A percentile compares a stretch with the other conserved stretches of the same genome.
phyloP scores from a whole-genome alignment of 225 moss, liverwort and hornwort species.

The Bryum argenteum region DNA sequence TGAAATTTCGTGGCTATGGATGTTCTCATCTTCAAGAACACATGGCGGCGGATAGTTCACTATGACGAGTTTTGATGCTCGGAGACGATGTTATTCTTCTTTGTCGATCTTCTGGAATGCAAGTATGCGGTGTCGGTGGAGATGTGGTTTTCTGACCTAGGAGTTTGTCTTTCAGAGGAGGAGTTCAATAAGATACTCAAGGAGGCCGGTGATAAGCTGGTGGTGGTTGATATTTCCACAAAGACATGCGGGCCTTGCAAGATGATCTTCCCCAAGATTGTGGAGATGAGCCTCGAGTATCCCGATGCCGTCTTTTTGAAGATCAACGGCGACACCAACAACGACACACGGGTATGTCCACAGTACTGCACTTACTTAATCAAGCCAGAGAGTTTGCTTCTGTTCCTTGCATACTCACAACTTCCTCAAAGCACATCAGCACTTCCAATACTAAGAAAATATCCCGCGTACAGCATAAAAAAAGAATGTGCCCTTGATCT shows the following conservation, averaged over 20 bases:
- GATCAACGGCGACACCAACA: slow-evolving; percentile 75
- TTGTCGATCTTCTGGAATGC: not conserved
- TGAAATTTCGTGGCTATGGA: too few species aligned
- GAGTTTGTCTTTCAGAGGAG: slow-evolving; percentile 60
- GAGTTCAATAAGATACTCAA: slow-evolving; percentile 56
- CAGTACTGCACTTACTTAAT: too few species aligned
- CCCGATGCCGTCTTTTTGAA: slow-evolving; percentile 83
- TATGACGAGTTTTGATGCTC: too few species aligned
- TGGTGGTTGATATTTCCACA: slow-evolving; percentile 88
- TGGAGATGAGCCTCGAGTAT: slow-evolving; percentile 77
- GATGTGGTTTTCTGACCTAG: slow-evolving; percentile 25
- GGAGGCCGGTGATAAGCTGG: slow-evolving; percentile 76
- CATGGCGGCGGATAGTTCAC: too few species aligned
- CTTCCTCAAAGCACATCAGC: too few species aligned
- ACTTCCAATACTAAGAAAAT: too few species aligned
- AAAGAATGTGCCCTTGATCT: too few species aligned
- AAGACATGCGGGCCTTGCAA: slow-evolving; percentile 94
- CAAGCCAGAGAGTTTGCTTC: too few species aligned
- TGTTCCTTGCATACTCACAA: too few species aligned
- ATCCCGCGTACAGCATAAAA: too few species aligned
- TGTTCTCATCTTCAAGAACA: too few species aligned
- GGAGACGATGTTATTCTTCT: too few species aligned
- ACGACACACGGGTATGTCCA: slow-evolving; percentile 63
- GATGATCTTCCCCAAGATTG: slow-evolving; percentile 80
- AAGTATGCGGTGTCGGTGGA: not conserved